These are phyloP conservation scores for Brachypodium distachyon DNA, from an alignment of 202 grass and related monocot genomes.

Conservation along the genomic window DNA sequence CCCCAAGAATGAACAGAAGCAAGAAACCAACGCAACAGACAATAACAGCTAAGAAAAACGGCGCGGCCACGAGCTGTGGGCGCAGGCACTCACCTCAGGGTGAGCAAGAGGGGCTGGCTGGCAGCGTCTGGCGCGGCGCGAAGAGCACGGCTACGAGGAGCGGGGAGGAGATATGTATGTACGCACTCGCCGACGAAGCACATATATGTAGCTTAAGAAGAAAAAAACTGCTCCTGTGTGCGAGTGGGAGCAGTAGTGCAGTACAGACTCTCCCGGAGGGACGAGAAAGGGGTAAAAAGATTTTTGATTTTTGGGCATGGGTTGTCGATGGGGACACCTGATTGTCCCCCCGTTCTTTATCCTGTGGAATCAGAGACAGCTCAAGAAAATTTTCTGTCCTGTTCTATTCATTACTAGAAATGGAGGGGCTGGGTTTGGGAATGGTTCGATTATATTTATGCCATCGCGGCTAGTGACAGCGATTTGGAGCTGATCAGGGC, in stretches of 20 bases:
- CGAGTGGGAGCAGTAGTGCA: background rate
- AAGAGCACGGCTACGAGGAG: background rate
- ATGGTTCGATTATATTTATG: background rate
- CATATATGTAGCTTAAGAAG: too few relatives aligned
- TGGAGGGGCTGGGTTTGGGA: background rate
- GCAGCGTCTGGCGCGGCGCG: background rate
- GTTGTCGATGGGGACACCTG: background rate
- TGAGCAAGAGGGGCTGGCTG: too few relatives aligned
- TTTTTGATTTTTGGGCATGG: background rate
- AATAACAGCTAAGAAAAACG: background rate
- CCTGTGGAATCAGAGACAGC: background rate
- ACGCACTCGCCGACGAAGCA: background rate
- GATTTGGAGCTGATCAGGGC: too few relatives aligned
- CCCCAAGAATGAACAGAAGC: background rate
- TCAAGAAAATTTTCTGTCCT: background rate
- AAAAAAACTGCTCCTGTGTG: background rate
- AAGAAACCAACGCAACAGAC: background rate
- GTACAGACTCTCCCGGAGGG: too few relatives aligned
- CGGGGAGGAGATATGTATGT: background rate
- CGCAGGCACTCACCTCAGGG: background rate
- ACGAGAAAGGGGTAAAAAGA: too few relatives aligned
- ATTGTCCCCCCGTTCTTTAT: background rate
- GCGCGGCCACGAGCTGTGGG: background rate
- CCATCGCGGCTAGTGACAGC: background rate
- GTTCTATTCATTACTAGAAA: background rate